These are phyloP conservation scores for Carex littledalei DNA, from an alignment of 176 grass and related monocot species.

Conservation along the genomic window DNA sequence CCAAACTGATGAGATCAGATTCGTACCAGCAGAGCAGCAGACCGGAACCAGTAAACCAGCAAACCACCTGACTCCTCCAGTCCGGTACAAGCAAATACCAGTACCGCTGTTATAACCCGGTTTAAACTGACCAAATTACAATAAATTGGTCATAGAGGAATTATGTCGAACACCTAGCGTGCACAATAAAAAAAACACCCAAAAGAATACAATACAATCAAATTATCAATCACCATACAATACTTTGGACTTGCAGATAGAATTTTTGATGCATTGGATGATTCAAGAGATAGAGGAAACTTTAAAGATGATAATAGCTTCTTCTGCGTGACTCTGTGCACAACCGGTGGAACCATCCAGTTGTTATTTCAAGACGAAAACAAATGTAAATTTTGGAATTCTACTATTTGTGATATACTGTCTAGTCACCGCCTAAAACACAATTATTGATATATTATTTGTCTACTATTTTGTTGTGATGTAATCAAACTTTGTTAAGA, in stretches of 20 bases:
- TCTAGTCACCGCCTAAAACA: constrained; percentile 32
- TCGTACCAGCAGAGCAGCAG: neutral
- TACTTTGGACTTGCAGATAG: constrained; percentile 43
- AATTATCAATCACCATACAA: neutral
- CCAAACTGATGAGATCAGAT: neutral
- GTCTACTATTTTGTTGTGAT: too few relatives aligned
- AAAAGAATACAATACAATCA: neutral
- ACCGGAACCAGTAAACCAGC: neutral
- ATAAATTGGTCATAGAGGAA: neutral
- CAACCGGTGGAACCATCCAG: constrained; percentile 41
- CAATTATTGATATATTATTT: neutral
- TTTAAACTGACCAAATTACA: neutral
- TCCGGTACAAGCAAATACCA: neutral
- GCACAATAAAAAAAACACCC: neutral
- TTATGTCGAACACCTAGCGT: neutral
- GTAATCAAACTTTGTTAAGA: too few relatives aligned
- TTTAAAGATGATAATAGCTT: constrained; percentile 30
- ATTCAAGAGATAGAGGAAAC: constrained; percentile 24
- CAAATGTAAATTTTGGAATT: constrained; percentile 70
- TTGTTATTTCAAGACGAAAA: constrained; percentile 63
- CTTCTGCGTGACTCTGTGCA: constrained; percentile 44
- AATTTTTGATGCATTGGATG: constrained; percentile 30
- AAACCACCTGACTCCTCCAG: neutral
- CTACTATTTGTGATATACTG: constrained; percentile 48
- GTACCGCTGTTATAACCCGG: neutral